Conservation (phyloP, 2,329 filamentous ascomycete genomes). For the Lecanoromycetidae sp. region DNA sequence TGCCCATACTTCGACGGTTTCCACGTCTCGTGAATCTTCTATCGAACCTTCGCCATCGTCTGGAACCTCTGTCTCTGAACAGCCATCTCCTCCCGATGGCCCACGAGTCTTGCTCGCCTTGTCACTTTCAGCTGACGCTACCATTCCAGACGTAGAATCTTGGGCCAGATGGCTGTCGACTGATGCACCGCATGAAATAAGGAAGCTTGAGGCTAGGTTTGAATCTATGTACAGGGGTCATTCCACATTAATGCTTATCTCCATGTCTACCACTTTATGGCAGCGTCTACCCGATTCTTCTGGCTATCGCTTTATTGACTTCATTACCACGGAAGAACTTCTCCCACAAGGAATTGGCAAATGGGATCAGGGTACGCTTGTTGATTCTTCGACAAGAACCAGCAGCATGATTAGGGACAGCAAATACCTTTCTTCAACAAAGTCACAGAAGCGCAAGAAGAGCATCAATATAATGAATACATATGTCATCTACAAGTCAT, state of each 20-base stretch:
- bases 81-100: neutral
- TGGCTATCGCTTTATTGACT: slow-evolving; percentile 1
- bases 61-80: neutral
- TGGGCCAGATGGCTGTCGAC: neutral
- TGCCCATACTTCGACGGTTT: neutral
- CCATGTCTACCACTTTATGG: neutral
- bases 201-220: neutral
- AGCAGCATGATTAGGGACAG: too few species aligned
- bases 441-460: too few species aligned
- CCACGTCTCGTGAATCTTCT: neutral
- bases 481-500: too few species aligned
- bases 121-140: neutral
- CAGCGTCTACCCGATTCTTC: neutral
- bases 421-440: too few species aligned
- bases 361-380: too few species aligned
- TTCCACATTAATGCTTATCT: neutral
- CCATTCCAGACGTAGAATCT: neutral
- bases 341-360: too few species aligned
- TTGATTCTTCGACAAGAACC: too few species aligned
- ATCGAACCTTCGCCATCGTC: neutral
- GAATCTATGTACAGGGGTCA: neutral
- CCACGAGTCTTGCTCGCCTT: neutral
- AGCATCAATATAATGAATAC: too few species aligned
- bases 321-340: too few species aligned
- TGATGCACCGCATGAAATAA: neutral